Conservation (phyloP, 331 rosid genomes). For the Saraca asoca region DNA sequence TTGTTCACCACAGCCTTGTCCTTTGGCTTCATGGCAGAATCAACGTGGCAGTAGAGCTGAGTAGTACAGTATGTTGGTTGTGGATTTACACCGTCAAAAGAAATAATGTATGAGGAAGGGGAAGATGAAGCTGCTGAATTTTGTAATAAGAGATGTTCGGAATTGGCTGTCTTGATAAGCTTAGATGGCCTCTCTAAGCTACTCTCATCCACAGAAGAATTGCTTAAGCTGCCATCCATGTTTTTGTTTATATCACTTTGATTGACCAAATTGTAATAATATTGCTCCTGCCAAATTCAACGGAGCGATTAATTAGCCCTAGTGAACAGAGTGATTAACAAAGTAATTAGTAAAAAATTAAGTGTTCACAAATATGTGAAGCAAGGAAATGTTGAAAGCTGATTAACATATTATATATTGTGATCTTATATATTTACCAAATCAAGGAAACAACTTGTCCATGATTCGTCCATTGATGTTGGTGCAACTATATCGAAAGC, state of each 20-base stretch:
- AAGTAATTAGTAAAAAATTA: slow-evolving; percentile 12
- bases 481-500: neutral
- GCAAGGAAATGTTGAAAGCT: neutral
- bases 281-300: slow-evolving; percentile 16
- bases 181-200: slow-evolving; percentile 33
- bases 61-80: neutral
- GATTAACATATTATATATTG: neutral
- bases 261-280: slow-evolving; percentile 9
- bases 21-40: slow-evolving; percentile 7
- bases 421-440: slow-evolving; percentile 30
- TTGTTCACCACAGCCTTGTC: slow-evolving; percentile 6
- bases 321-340: too few species aligned
- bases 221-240: slow-evolving; percentile 23
- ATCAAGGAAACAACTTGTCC: slow-evolving; percentile 40
- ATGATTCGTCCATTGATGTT: slow-evolving; percentile 43
- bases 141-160: neutral
- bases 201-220: slow-evolving; percentile 25
- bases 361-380: neutral
- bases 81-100: slow-evolving; percentile 42
- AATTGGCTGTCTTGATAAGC: neutral
- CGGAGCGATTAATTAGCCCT: neutral
- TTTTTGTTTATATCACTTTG: slow-evolving; percentile 10
- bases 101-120: slow-evolving; percentile 52
- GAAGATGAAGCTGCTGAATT: neutral
- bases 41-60: neutral